Evolutionary conservation across 306 rosid species (phyloP).

Genomic region (Geum urbanum): DNA sequence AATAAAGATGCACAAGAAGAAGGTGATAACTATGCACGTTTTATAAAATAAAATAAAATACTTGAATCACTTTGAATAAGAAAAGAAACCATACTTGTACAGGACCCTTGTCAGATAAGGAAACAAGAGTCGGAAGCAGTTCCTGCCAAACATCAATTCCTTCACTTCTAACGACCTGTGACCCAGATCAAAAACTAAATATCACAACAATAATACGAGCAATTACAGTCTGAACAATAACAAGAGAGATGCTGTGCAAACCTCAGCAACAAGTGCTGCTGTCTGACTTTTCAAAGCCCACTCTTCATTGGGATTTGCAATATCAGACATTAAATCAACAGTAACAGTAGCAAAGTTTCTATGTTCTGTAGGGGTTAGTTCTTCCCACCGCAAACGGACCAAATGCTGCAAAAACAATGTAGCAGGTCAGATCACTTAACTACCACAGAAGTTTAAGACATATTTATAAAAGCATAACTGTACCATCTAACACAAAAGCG

Average conservation of each 20-base stretch:
- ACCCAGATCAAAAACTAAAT: slow-evolving; percentile 22
- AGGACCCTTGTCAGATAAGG: slow-evolving; percentile 84
- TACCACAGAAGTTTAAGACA: slow-evolving; percentile 5
- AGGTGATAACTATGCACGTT: slow-evolving; percentile 10
- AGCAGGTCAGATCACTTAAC: slow-evolving; percentile 9
- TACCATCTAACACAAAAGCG: neutral
- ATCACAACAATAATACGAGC: slow-evolving; percentile 12
- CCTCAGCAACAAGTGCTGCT: slow-evolving; percentile 99
- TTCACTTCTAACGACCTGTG: slow-evolving; percentile 87
- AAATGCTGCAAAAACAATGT: slow-evolving; percentile 60
- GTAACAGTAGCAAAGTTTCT: slow-evolving; percentile 68
- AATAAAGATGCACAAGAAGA: slow-evolving; percentile 17
- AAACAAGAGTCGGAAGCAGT: slow-evolving; percentile 59
- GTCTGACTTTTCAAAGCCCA: slow-evolving; percentile 98
- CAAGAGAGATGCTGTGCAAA: slow-evolving; percentile 24
- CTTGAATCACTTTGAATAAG: slow-evolving; percentile 12
- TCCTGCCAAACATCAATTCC: slow-evolving; percentile 76
- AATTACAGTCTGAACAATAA: slow-evolving; percentile 17
- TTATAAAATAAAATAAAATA: slow-evolving; percentile 5
- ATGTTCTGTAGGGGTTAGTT: slow-evolving; percentile 58
- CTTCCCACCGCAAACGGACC: slow-evolving; percentile 95
- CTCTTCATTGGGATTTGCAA: slow-evolving; percentile 76
- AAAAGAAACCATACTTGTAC: slow-evolving; percentile 52
- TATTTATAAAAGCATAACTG: neutral
- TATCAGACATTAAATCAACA: slow-evolving; percentile 75